Conservation (phyloP, 108 stramenopile species). For the Nitzschia inconspicua region DNA sequence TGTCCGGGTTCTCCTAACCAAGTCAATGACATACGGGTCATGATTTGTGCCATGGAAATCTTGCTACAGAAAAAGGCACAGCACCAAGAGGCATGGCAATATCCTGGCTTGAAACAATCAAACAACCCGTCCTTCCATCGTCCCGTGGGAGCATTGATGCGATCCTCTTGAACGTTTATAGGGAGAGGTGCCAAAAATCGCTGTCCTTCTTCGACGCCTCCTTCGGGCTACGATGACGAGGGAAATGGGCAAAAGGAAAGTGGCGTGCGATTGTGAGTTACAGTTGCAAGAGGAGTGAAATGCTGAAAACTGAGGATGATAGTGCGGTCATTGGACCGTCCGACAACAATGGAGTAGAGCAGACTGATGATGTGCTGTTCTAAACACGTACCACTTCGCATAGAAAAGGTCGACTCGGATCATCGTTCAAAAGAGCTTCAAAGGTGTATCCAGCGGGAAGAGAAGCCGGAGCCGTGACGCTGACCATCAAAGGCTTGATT, state of each 20-base stretch:
- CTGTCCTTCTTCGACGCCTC: slow-evolving; percentile 77
- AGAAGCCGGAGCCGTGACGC: slow-evolving; percentile 54
- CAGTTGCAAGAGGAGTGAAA: too few species aligned
- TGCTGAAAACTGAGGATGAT: too few species aligned
- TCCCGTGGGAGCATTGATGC: slow-evolving; percentile 66
- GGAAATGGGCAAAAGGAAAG: neutral
- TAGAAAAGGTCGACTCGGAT: slow-evolving; percentile 41
- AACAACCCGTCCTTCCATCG: slow-evolving; percentile 78
- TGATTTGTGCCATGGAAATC: slow-evolving; percentile 75
- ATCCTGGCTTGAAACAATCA: slow-evolving; percentile 56
- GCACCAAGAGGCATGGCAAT: slow-evolving; percentile 64
- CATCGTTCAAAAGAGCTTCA: slow-evolving; percentile 54
- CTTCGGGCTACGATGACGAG: slow-evolving; percentile 41
- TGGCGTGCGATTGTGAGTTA: too few species aligned
- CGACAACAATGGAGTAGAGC: too few species aligned
- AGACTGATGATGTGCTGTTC: too few species aligned
- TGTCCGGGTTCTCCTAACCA: slow-evolving; percentile 72
- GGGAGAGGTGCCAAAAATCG: slow-evolving; percentile 66
- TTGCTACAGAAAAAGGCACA: slow-evolving; percentile 70
- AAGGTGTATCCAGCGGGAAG: slow-evolving; percentile 64
- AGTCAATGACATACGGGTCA: slow-evolving; percentile 77
- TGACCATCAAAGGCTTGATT: slow-evolving; percentile 27
- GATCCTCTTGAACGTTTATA: slow-evolving; percentile 25
- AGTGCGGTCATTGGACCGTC: too few species aligned
- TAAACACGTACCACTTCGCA: slow-evolving; percentile 48